These are phyloP conservation scores for Epithele typhae DNA, from an alignment of 768 basidiomycete genomes.

Conservation along the genomic window DNA sequence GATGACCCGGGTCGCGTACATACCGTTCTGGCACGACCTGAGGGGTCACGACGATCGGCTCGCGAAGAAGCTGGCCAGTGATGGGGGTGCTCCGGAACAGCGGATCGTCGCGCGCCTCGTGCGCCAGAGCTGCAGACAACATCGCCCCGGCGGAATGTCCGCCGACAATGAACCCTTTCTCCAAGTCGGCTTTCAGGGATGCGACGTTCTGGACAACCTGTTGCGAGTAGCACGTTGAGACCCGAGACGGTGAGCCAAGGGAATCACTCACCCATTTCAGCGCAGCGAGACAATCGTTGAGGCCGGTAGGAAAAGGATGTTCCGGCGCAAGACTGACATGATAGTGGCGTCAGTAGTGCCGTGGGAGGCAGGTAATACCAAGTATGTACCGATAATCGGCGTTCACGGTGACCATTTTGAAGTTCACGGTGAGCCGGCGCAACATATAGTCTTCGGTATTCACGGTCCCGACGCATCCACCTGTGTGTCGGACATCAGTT, in stretches of 20 bases:
- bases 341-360: not conserved
- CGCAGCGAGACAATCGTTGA: constrained; percentile 22
- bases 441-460: constrained; percentile 19
- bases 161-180: constrained; percentile 24
- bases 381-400: constrained; percentile 13
- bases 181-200: constrained; percentile 12
- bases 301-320: not conserved
- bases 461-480: constrained; percentile 7
- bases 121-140: constrained; percentile 20
- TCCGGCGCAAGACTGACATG: not conserved
- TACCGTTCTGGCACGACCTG: constrained; percentile 18
- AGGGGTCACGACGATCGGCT: constrained; percentile 17
- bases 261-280: constrained; percentile 19
- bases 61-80: constrained; percentile 22
- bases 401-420: constrained; percentile 17
- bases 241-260: too few relatives aligned
- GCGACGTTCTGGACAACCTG: constrained; percentile 10
- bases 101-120: constrained; percentile 23
- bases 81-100: constrained; percentile 17
- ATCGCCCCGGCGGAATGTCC: constrained; percentile 25
- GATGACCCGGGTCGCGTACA: too few relatives aligned
- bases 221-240: not conserved
- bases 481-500: not conserved
- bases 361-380: not conserved
- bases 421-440: constrained; percentile 11